Evolutionary conservation across 2,329 filamentous ascomycete genomes (phyloP).

Genomic region (Dactylellina haptotyla): DNA sequence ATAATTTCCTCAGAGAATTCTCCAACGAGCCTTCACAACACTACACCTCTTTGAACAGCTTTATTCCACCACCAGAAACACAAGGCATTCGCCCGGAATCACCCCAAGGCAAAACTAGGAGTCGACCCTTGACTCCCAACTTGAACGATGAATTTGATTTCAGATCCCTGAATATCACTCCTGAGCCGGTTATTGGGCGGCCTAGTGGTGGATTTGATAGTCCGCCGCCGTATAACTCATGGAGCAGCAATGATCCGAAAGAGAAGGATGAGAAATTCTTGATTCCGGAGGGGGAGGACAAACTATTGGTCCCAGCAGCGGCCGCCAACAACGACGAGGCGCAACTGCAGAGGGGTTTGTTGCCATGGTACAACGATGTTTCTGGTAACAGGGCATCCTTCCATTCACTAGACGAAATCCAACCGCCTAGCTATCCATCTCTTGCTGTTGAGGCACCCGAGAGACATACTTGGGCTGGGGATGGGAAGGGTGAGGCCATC

Average conservation of each 20-base stretch:
- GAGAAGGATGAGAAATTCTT: slow-evolving; percentile 17
- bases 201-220: slow-evolving; percentile 33
- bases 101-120: slow-evolving; percentile 30
- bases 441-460: slow-evolving; percentile 32
- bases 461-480: slow-evolving; percentile 47
- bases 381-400: slow-evolving; percentile 32
- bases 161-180: slow-evolving; percentile 36
- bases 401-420: slow-evolving; percentile 41
- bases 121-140: slow-evolving; percentile 31
- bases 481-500: slow-evolving; percentile 43
- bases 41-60: slow-evolving; percentile 2
- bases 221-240: slow-evolving; percentile 48
- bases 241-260: slow-evolving; percentile 13
- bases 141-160: slow-evolving; percentile 43
- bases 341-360: slow-evolving; percentile 16
- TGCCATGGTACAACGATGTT: slow-evolving; percentile 44
- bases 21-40: slow-evolving; percentile 19
- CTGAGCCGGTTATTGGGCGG: slow-evolving; percentile 32
- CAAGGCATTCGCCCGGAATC: slow-evolving; percentile 39
- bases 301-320: background rate
- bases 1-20: slow-evolving; percentile 43
- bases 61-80: slow-evolving; percentile 20
- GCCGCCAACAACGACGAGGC: background rate
- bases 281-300: slow-evolving; percentile 10
- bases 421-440: slow-evolving; percentile 47